Percentiles rank a stretch among this genome's conserved stretches.
Evolutionary conservation across 2,329 filamentous ascomycete species (phyloP).

Genomic region (Aureobasidium vineae): DNA sequence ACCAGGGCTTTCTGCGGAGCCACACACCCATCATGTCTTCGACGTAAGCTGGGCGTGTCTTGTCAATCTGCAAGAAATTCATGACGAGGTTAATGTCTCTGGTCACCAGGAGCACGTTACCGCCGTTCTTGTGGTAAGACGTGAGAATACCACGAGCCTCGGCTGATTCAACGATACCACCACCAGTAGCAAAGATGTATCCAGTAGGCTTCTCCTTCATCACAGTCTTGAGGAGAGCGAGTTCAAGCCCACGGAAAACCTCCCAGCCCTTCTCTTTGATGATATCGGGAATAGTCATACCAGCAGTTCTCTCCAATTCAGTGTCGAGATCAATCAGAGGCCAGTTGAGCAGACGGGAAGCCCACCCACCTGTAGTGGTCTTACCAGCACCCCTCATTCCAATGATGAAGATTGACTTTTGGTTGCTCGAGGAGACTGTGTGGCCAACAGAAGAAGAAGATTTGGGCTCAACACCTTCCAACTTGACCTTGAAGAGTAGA

Average conservation of each 20-base stretch:
- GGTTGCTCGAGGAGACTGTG: constrained; percentile 39
- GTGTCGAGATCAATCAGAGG: constrained; percentile 84
- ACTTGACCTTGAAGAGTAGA: constrained; percentile 69
- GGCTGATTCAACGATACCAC: constrained; percentile 84
- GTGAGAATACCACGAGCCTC: constrained; percentile 74
- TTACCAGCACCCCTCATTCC: constrained; percentile 98
- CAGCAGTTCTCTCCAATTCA: constrained; percentile 72
- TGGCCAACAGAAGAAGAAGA: constrained; percentile 39
- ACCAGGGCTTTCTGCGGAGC: constrained; percentile 83
- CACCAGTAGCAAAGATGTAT: constrained; percentile 88
- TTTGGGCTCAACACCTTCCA: constrained; percentile 71
- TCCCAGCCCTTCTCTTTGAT: constrained; percentile 81
- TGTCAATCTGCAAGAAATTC: constrained; percentile 82
- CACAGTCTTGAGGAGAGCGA: constrained; percentile 68
- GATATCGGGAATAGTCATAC: constrained; percentile 80
- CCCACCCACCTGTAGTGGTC: constrained; percentile 87
- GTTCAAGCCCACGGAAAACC: constrained; percentile 77
- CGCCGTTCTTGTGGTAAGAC: constrained; percentile 70
- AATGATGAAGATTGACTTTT: constrained; percentile 82
- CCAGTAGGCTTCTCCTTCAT: constrained; percentile 72
- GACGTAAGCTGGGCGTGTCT: constrained; percentile 86
- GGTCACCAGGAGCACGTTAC: constrained; percentile 82
- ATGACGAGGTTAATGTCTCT: constrained; percentile 85
- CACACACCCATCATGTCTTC: constrained; percentile 93
- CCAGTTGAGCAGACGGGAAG: constrained; percentile 70